Evolutionary conservation across 768 basidiomycete species (phyloP).

Genomic region (Rhodotorula paludigena): DNA sequence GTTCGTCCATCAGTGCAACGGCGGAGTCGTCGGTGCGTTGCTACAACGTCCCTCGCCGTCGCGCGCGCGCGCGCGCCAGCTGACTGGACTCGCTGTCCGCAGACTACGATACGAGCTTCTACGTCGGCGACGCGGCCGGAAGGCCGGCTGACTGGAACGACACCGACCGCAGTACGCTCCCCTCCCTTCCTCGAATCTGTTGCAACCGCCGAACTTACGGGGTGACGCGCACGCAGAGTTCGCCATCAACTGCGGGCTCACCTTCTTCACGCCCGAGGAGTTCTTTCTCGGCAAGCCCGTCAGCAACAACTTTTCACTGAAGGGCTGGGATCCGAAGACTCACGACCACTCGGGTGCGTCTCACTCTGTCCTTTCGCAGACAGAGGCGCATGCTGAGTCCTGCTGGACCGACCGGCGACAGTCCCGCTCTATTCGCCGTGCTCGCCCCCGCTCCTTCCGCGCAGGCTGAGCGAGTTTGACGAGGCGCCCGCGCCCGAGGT

Average conservation of each 20-base stretch:
- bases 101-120: conserved; percentile 47
- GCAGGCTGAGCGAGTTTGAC: conserved; percentile 10
- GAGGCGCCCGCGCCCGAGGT: conserved; percentile 47
- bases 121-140: conserved; percentile 52
- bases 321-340: conserved; percentile 15
- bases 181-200: background rate
- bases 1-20: conserved; percentile 45
- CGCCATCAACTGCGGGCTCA: conserved; percentile 35
- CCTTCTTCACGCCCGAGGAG: conserved; percentile 42
- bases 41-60: background rate
- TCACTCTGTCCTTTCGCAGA: background rate
- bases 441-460: conserved; percentile 48
- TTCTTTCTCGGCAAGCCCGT: conserved; percentile 33
- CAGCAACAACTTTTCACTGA: background rate
- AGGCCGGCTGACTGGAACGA: conserved; percentile 27
- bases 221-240: conserved; percentile 20
- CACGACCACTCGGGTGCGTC: conserved; percentile 25
- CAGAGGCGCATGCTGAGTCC: background rate
- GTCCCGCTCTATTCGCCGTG: conserved; percentile 57
- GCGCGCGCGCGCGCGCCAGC: background rate
- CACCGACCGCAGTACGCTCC: conserved; percentile 34
- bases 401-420: conserved; percentile 40
- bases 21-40: conserved; percentile 62
- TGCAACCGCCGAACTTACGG: no score
- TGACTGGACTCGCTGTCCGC: background rate